Evolutionary conservation across 2,329 filamentous ascomycete species (phyloP).

Genomic region (Apiospora pterosperma): DNA sequence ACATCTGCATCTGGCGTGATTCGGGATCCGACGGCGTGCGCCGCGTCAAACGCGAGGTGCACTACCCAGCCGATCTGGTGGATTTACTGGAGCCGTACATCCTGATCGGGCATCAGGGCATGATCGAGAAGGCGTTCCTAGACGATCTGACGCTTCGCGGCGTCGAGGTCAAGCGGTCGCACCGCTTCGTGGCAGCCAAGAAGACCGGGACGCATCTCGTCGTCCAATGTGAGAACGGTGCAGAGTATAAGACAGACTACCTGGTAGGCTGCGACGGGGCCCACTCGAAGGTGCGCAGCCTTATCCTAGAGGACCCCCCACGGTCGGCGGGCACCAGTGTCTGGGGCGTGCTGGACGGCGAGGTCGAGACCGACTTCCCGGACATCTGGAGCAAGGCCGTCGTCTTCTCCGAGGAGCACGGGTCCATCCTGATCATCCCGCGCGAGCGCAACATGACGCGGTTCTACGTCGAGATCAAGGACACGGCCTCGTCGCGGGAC

Average conservation of each 20-base stretch:
- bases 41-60: constrained; percentile 61
- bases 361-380: constrained; percentile 68
- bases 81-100: constrained; percentile 57
- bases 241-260: constrained; percentile 54
- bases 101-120: constrained; percentile 66
- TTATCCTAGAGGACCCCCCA: constrained; percentile 55
- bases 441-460: constrained; percentile 71
- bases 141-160: constrained; percentile 65
- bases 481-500: constrained; percentile 13
- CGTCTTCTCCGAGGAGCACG: constrained; percentile 62
- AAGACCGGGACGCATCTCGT: constrained; percentile 52
- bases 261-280: constrained; percentile 72
- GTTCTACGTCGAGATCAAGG: constrained; percentile 41
- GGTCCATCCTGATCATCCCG: constrained; percentile 71
- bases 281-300: constrained; percentile 65
- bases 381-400: constrained; percentile 74
- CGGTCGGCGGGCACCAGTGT: constrained; percentile 64
- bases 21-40: constrained; percentile 48
- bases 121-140: constrained; percentile 69
- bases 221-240: constrained; percentile 35
- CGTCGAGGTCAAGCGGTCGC: constrained; percentile 60
- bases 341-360: constrained; percentile 72
- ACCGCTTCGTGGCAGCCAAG: no score
- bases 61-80: constrained; percentile 57
- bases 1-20: constrained; percentile 70